Conservation (phyloP, 305 asterid species). For the Fraxinus albicans region DNA sequence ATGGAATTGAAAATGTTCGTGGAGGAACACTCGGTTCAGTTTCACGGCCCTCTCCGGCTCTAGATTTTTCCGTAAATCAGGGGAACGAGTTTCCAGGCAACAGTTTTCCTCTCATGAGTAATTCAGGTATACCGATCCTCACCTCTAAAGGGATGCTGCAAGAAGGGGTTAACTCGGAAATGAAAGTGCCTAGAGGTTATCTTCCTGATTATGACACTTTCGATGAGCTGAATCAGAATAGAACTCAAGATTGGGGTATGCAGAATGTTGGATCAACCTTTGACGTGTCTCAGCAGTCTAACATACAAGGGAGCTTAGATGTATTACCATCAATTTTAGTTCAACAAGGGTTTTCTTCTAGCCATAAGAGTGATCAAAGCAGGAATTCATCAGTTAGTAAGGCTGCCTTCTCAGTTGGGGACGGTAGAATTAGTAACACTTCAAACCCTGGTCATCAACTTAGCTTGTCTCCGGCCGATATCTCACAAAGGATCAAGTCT, state of each 20-base stretch:
- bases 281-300: slow-evolving; percentile 42
- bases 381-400: slow-evolving; percentile 25
- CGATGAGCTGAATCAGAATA: slow-evolving; percentile 40
- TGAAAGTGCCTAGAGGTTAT: slow-evolving; percentile 44
- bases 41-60: slow-evolving; percentile 46
- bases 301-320: slow-evolving; percentile 38
- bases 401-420: slow-evolving; percentile 28
- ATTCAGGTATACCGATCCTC: slow-evolving; percentile 34
- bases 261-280: slow-evolving; percentile 47
- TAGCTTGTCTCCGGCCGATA: slow-evolving; percentile 34
- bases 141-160: slow-evolving; percentile 39
- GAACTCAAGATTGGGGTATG: slow-evolving; percentile 52
- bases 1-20: slow-evolving; percentile 37
- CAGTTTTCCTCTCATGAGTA: slow-evolving; percentile 35
- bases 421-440: slow-evolving; percentile 23
- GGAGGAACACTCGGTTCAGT: slow-evolving; percentile 36
- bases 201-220: slow-evolving; percentile 45
- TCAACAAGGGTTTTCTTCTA: slow-evolving; percentile 45
- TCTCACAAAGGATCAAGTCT: slow-evolving; percentile 38
- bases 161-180: slow-evolving; percentile 37
- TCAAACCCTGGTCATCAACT: slow-evolving; percentile 34
- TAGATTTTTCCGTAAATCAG: slow-evolving; percentile 55
- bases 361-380: slow-evolving; percentile 38
- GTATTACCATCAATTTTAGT: slow-evolving; percentile 46
- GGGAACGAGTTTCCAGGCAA: slow-evolving; percentile 32